Percentiles rank a stretch among this genome's conserved stretches.
These are phyloP conservation scores for Actinomortierella ambigua DNA, from an alignment of 371 early-diverging fungal species.

Conservation along the genomic window DNA sequence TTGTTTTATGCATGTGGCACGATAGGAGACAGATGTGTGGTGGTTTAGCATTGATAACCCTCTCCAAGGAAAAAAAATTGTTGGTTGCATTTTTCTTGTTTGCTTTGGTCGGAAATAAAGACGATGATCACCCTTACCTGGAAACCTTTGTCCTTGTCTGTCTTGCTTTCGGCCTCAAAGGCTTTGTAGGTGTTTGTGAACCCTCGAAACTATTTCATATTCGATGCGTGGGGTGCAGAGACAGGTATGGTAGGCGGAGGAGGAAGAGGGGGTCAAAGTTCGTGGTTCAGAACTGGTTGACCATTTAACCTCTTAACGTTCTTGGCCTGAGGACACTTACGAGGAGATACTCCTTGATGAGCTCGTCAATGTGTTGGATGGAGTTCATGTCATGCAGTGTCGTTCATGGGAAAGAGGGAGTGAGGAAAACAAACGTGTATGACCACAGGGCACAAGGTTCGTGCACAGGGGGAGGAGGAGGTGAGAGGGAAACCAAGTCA, in stretches of 20 bases:
- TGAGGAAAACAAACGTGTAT: not conserved
- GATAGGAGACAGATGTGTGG: too few relatives aligned
- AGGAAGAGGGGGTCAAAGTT: too few relatives aligned
- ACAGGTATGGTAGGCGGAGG: not conserved
- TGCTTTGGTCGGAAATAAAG: not conserved
- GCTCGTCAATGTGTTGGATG: conserved; percentile 68
- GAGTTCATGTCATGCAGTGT: too few relatives aligned
- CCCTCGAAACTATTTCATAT: conserved; percentile 60
- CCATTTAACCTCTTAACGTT: not conserved
- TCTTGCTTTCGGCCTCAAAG: conserved; percentile 61
- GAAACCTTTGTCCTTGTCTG: conserved; percentile 69
- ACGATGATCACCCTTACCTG: conserved; percentile 47
- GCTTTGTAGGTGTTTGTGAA: conserved; percentile 67
- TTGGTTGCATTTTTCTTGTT: not conserved
- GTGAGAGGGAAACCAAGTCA: too few relatives aligned
- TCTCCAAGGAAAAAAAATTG: not conserved
- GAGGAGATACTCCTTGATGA: conserved; percentile 71
- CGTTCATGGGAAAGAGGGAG: not conserved
- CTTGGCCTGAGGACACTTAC: too few relatives aligned
- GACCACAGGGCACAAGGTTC: too few relatives aligned
- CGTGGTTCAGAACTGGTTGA: not conserved
- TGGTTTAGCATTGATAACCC: too few relatives aligned
- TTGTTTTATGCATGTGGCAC: too few relatives aligned
- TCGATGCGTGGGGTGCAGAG: conserved; percentile 1
- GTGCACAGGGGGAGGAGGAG: too few relatives aligned